A percentile compares a stretch with the other conserved stretches of the same genome.
Evolutionary conservation across 352 stramenopile genomes (phyloP).

Genomic region (Phytophthora pistaciae): DNA sequence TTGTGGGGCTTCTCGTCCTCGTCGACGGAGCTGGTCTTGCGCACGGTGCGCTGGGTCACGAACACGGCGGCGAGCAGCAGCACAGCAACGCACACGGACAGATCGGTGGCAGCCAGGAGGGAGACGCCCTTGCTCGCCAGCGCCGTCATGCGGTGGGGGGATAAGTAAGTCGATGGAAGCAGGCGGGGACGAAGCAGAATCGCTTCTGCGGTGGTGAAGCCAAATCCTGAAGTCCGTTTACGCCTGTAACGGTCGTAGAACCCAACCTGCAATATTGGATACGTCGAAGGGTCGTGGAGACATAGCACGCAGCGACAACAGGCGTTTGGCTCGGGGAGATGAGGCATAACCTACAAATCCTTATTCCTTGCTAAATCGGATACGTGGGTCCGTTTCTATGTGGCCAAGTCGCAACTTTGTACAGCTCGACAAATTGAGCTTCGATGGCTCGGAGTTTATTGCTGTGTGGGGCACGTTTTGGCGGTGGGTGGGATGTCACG

Average conservation of each 20-base stretch:
- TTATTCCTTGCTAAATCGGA: background rate
- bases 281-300: background rate
- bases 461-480: constrained; percentile 12
- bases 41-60: constrained; percentile 18
- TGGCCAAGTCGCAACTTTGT: background rate
- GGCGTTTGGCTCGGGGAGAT: background rate
- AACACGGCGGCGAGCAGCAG: constrained; percentile 32
- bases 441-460: background rate
- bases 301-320: background rate
- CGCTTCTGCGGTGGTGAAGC: constrained; percentile 1
- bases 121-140: constrained; percentile 10
- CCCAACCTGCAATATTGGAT: constrained; percentile 7
- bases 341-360: background rate
- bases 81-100: constrained; percentile 34
- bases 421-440: background rate
- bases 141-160: constrained; percentile 6
- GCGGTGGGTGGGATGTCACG: constrained; percentile 1
- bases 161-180: background rate
- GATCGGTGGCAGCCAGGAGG: constrained; percentile 23
- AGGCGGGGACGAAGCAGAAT: constrained; percentile 6
- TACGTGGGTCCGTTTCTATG: background rate
- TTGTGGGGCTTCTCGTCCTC: background rate
- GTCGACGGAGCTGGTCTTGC: constrained; percentile 13
- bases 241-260: constrained; percentile 5
- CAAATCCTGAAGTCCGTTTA: constrained; percentile 19